phyloP scores from a whole-genome alignment of 176 grass and related monocot species.

The Aegilops longissima region DNA sequence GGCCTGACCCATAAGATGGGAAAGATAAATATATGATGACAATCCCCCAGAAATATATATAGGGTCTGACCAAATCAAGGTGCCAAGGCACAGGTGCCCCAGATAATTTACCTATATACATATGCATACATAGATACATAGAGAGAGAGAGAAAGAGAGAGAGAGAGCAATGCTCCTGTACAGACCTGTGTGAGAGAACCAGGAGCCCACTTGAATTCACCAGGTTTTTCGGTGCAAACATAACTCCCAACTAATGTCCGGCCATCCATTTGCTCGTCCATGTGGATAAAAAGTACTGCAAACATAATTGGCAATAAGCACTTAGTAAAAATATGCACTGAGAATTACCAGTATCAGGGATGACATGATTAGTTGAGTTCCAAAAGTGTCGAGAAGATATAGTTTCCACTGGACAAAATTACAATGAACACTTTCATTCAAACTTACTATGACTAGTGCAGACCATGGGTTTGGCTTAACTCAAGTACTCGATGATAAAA shows the following conservation, averaged over 20 bases:
- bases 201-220: slow-evolving; percentile 95
- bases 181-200: slow-evolving; percentile 93
- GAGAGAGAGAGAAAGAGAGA: too few species aligned
- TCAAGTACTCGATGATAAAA: slow-evolving; percentile 2
- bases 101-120: too few species aligned
- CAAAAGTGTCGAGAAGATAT: not conserved
- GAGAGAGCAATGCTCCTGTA: slow-evolving; percentile 2
- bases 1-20: slow-evolving; percentile 44
- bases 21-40: slow-evolving; percentile 8
- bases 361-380: slow-evolving; percentile 1
- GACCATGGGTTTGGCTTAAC: slow-evolving; percentile 19
- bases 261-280: slow-evolving; percentile 96
- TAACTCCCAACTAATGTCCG: slow-evolving; percentile 89
- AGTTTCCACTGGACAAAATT: not conserved
- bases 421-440: not conserved
- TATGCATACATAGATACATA: too few species aligned
- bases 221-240: slow-evolving; percentile 77
- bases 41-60: too few species aligned
- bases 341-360: not conserved
- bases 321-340: not conserved
- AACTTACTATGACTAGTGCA: not conserved
- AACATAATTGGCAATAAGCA: slow-evolving; percentile 34
- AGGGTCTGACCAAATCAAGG: too few species aligned
- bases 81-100: too few species aligned
- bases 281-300: slow-evolving; percentile 88